These are phyloP conservation scores for Xylariomycetidae sp. DNA, from an alignment of 2,329 filamentous ascomycete genomes.

Conservation along the genomic window DNA sequence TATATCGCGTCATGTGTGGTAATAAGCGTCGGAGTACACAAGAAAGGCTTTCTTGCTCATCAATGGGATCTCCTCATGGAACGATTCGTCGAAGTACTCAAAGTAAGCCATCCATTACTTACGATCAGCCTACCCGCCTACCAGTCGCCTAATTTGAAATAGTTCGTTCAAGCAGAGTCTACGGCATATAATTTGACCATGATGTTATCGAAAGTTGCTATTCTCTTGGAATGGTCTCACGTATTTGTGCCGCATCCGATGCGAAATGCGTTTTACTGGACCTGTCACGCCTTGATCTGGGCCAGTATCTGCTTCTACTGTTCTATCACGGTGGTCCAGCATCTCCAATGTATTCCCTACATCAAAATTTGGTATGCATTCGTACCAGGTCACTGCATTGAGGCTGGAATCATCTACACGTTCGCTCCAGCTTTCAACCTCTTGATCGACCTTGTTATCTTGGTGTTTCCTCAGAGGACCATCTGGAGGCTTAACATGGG, in stretches of 20 bases:
- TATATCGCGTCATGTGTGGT: too few species aligned
- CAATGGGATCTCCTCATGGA: too few species aligned
- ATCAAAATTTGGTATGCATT: conserved; percentile 5
- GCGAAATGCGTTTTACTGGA: conserved; percentile 2
- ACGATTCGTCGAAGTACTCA: too few species aligned
- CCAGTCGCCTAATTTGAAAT: too few species aligned
- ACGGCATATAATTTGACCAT: conserved; percentile 2
- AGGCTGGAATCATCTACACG: conserved; percentile 3
- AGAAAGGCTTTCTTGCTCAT: too few species aligned
- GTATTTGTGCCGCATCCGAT: conserved; percentile 2
- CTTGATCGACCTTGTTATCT: conserved; percentile 2
- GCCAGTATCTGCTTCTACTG: conserved; percentile 1
- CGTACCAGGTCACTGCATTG: conserved; percentile 2
- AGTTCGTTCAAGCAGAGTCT: conserved; percentile 3
- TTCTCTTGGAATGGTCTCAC: conserved; percentile 4
- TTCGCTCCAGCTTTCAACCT: conserved; percentile 3
- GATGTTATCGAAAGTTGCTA: conserved; percentile 2
- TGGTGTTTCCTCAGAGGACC: conserved; percentile 3
- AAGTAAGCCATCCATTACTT: too few species aligned
- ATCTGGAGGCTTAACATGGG: conserved; percentile 1
- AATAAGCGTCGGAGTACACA: too few species aligned
- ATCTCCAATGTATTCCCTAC: conserved; percentile 2
- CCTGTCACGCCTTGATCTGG: conserved; percentile 4
- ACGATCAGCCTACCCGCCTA: too few species aligned
- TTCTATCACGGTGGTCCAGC: conserved; percentile 2